Evolutionary conservation across 106 monocot genomes (phyloP), one percentile per base, ranked within the genome.

Genomic region (Apostasia ramifera): DNA sequence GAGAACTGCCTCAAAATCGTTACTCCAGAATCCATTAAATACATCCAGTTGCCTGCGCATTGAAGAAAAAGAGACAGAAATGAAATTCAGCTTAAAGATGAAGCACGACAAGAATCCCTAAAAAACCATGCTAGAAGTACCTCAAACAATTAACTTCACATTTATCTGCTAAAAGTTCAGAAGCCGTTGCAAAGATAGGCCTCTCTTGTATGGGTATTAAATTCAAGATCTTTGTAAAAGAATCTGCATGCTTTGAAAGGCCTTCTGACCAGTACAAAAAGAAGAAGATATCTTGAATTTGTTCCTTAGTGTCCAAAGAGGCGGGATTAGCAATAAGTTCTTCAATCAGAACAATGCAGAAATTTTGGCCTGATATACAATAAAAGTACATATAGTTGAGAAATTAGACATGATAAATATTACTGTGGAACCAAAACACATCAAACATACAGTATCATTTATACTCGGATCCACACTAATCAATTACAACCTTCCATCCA

Each of bases 1-100:
- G 53, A 93, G 59, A 79, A 90, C 73, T 53, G 81, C 67, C 61
- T 92, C 92, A 81, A 98, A 92, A 81, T 92, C 89, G 75, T 66
- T 72, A 53, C 83, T 60, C n/a, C 67, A 69, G 38, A 55, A 65
- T 61, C 75, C 85, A 76, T 53, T 59, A 64, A 81, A 78, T 48
- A 79, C 57, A 54, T 87, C 77, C 59, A 89, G 69, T 39, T 73
- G 74, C 78, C 97, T 98, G 79, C 61, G 81, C 46, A 66, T 62
- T 54, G 8, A 63, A 41, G 6, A 69, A 26, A 5, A n/a, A 26
- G 2, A 53, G 10, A 63, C 15, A 69, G 40, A 60, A 1, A 48
- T 6, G 8, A 43, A 59, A 38, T 67, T 39, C 53, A 50, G 9
- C 47, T 2, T 38, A 26, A 44, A 38, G 56, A 40, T 38, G 15